Evolutionary conservation across 1,284 basidiomycete species (phyloP).

Genomic region (Pyrrhoderma lamaoense): DNA sequence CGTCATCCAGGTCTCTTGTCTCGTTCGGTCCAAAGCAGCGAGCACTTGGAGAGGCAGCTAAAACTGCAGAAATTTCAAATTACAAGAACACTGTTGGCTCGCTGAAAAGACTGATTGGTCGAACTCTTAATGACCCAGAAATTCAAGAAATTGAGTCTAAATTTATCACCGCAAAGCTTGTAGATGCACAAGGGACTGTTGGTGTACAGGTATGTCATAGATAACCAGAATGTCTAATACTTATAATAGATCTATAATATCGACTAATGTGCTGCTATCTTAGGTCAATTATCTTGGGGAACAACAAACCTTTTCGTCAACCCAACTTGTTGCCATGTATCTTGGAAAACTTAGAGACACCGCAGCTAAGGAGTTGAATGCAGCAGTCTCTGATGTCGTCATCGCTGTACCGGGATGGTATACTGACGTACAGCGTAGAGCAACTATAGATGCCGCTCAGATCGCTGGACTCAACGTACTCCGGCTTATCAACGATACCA

Average conservation of each 20-base stretch:
- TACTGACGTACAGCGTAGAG: conserved; percentile 85
- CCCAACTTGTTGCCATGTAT: conserved; percentile 84
- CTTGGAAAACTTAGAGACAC: conserved; percentile 85
- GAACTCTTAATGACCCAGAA: conserved; percentile 70
- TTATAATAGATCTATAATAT: conserved; percentile 8
- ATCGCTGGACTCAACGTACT: conserved; percentile 86
- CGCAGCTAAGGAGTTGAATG: conserved; percentile 76
- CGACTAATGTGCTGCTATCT: conserved; percentile 3
- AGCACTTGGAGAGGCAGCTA: conserved; percentile 85
- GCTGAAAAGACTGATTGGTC: conserved; percentile 82
- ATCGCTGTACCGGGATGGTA: conserved; percentile 94
- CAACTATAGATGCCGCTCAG: conserved; percentile 78
- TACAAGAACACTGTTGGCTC: conserved; percentile 93
- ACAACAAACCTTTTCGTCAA: conserved; percentile 67
- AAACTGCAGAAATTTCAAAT: conserved; percentile 96
- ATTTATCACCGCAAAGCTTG: conserved; percentile 78
- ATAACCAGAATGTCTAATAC: background rate
- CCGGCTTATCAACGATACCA: conserved; percentile 91
- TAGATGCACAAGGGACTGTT: conserved; percentile 75
- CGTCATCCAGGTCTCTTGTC: conserved; percentile 69
- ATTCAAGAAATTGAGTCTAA: conserved; percentile 79
- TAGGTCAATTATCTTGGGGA: conserved; percentile 88
- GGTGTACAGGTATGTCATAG: conserved; percentile 64
- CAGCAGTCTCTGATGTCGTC: conserved; percentile 80
- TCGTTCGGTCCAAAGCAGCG: conserved; percentile 88